Base-by-base conservation (phyloP, 75 land plant species). In the Picea glauca region DNA sequence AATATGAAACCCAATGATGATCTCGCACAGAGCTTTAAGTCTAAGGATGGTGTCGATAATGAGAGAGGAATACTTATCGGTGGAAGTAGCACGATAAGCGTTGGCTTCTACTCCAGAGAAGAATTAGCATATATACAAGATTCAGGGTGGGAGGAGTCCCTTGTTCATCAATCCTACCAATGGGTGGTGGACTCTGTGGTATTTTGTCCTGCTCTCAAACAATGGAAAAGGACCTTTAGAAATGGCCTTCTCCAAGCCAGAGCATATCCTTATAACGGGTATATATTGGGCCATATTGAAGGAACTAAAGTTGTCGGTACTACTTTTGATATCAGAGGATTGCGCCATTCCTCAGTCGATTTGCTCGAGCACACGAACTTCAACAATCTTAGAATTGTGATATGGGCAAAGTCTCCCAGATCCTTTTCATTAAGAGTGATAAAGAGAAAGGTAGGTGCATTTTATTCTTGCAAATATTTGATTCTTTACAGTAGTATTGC, bases 251-350 rank as follows among this genome's bases (percentile, higher is more conserved):
- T 94, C 13, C 97, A 92, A 59, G 91, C 88, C 46, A 88, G 89
- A 1, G 78, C 92, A 12, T 62, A 43, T 15, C 99, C 99, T 0
- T 87, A 90, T 83, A 96, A 92, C 56, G 94, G 90, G 3, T 85
- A 77, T 76, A 90, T 82, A 33, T 77, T 84, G 21, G 85, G 93
- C 30, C 99, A 95, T 58, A 11, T 84, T 8, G 60, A 67, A 31
- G 96, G 98, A 9, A 93, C 96, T 35, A 95, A 95, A 78, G 80
- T 93, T 32, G 96, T 96, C 0, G 96, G 91, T 7, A 82, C 98
- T 5, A 93, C 88, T 18, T 95, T 95, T 57, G 98, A 95, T 77
- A 21, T 62, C 2, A 17, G 40, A 11, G 98, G 96, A 1, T 33
- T 78, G 8, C 74, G 98, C 11, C 94, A 88, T 82, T 90, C 84